A percentile compares a stretch with the other conserved stretches of the same genome.
These are phyloP conservation scores for Saccharomycopsis lassenensis DNA, from an alignment of 805 yeast genomes.

Conservation along the genomic window DNA sequence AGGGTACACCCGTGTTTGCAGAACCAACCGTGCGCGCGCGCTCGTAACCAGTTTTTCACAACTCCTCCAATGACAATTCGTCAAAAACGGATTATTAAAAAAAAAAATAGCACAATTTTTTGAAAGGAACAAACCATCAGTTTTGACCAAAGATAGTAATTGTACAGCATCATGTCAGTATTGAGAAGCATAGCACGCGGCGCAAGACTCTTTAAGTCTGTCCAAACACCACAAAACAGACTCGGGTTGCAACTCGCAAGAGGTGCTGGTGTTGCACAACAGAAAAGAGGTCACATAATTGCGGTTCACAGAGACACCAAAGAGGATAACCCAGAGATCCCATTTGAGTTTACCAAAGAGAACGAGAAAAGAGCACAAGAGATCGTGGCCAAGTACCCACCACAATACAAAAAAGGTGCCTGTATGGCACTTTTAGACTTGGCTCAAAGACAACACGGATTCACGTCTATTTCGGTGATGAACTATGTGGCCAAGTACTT, in stretches of 20 bases:
- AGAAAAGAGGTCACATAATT: conserved; percentile 11
- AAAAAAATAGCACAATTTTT: neutral
- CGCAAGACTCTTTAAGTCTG: too few species aligned
- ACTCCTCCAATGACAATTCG: conserved; percentile 2
- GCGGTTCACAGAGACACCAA: conserved; percentile 62
- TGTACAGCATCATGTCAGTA: too few species aligned
- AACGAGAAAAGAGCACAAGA: conserved; percentile 60
- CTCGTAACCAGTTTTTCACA: neutral
- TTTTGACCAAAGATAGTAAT: too few species aligned
- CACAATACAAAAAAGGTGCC: conserved; percentile 80
- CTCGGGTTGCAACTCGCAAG: too few species aligned
- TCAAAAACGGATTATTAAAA: conserved; percentile 1
- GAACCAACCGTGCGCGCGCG: neutral
- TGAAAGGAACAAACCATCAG: too few species aligned
- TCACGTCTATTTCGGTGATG: conserved; percentile 80
- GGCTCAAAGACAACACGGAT: conserved; percentile 82
- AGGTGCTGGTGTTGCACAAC: too few species aligned
- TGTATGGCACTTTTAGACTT: conserved; percentile 79
- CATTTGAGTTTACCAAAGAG: conserved; percentile 62
- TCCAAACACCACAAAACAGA: too few species aligned
- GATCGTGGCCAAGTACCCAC: conserved; percentile 69
- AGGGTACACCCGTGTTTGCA: neutral
- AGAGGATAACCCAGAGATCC: conserved; percentile 52
- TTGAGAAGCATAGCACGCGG: too few species aligned
- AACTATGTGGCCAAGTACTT: conserved; percentile 76